These are phyloP conservation scores for Xylaria sp. DNA, from an alignment of 2,329 filamentous ascomycete genomes.

Conservation along the genomic window DNA sequence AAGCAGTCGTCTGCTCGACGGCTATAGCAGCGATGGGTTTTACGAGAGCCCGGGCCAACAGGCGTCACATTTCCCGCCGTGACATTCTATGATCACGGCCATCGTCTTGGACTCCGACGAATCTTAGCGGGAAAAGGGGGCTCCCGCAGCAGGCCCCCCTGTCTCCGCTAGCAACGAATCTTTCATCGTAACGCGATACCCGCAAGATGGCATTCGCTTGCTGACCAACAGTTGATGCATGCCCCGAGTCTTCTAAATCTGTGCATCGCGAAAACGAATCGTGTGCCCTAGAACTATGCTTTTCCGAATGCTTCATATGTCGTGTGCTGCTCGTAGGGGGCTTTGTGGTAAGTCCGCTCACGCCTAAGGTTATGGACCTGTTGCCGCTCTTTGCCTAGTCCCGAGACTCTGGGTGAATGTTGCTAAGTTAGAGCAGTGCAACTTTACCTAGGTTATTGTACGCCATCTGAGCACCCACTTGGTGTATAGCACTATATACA, in stretches of 20 bases:
- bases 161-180: conserved; percentile 10
- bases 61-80: conserved; percentile 4
- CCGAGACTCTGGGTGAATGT: conserved; percentile 26
- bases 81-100: conserved; percentile 5
- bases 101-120: conserved; percentile 1
- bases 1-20: neutral
- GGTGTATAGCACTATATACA: neutral
- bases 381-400: conserved; percentile 11
- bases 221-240: neutral
- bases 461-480: neutral
- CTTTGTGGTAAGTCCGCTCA: neutral
- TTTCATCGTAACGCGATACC: neutral
- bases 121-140: conserved; percentile 10
- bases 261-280: neutral
- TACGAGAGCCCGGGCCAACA: neutral
- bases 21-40: conserved; percentile 1
- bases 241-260: neutral
- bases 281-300: neutral
- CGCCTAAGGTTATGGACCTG: neutral
- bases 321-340: neutral
- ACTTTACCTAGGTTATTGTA: neutral
- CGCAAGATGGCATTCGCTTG: neutral
- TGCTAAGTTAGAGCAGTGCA: conserved; percentile 6
- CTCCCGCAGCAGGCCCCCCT: conserved; percentile 18
- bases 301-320: neutral